Conservation (phyloP, 208 protist genomes). For the Leptomonas seymouri region DNA sequence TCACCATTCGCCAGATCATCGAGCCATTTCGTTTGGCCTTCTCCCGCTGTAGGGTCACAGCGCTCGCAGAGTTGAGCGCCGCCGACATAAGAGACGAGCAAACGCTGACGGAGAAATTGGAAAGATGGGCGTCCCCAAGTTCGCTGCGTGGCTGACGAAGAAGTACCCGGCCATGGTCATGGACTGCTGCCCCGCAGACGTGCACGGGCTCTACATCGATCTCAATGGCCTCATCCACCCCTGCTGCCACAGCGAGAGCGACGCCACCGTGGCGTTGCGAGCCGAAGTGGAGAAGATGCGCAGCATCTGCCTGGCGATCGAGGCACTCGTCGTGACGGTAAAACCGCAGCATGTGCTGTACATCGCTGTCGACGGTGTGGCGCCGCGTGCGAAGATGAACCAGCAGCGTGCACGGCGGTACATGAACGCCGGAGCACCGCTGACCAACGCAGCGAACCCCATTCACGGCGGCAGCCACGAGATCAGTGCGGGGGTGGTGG, state of each 20-base stretch:
- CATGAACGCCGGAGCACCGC: constrained; percentile 59
- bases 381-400: constrained; percentile 99
- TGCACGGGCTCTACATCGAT: constrained; percentile 94
- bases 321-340: constrained; percentile 96
- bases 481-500: constrained; percentile 29
- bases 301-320: constrained; percentile 95
- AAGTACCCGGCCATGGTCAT: constrained; percentile 79
- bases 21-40: no score
- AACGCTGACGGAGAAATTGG: not conserved
- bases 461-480: constrained; percentile 6
- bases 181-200: constrained; percentile 36
- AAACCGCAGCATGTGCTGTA: constrained; percentile 96
- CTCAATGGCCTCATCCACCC: constrained; percentile 98
- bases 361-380: constrained; percentile 98
- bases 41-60: no score
- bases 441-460: constrained; percentile 26
- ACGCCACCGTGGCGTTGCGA: constrained; percentile 55
- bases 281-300: constrained; percentile 79
- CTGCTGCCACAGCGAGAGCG: constrained; percentile 96
- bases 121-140: constrained; percentile 83
- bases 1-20: no score
- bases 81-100: constrained; percentile 17
- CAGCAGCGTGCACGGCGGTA: constrained; percentile 97
- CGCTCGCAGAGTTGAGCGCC: no score
- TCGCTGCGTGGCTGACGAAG: constrained; percentile 79